These are phyloP conservation scores for Friedmanniomyces simplex DNA, from an alignment of 495 filamentous ascomycete species.

Conservation along the genomic window DNA sequence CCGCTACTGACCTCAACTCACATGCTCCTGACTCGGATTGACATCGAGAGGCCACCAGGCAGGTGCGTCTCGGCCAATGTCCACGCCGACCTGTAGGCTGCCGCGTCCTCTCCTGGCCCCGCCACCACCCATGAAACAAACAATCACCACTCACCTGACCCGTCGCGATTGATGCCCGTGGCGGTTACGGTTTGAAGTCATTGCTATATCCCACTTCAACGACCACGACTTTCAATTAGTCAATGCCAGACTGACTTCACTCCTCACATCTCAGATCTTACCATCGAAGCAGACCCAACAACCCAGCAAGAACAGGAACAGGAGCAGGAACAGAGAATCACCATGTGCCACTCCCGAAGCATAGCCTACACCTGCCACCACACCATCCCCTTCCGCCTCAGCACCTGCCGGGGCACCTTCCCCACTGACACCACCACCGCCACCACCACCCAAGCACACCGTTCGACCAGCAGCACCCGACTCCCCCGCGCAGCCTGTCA, in stretches of 20 bases:
- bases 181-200: neutral
- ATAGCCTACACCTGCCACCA: constrained; percentile 10
- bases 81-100: neutral
- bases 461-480: neutral
- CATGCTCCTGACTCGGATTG: neutral
- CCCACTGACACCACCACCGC: too few species aligned
- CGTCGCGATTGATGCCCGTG: constrained; percentile 1
- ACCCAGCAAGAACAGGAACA: neutral
- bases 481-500: neutral
- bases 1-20: too few species aligned
- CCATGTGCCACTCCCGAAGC: constrained; percentile 11
- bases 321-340: too few species aligned
- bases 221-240: too few species aligned
- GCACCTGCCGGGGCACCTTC: constrained; percentile 7
- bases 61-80: neutral
- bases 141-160: neutral
- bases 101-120: neutral
- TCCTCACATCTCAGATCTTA: too few species aligned
- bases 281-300: neutral
- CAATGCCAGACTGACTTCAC: too few species aligned
- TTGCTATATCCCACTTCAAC: neutral
- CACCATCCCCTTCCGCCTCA: constrained; percentile 2
- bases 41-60: neutral
- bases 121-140: neutral
- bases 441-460: neutral